These are phyloP conservation scores for Echinosophora koreensis DNA, from an alignment of 306 rosid genomes.

Conservation along the genomic window DNA sequence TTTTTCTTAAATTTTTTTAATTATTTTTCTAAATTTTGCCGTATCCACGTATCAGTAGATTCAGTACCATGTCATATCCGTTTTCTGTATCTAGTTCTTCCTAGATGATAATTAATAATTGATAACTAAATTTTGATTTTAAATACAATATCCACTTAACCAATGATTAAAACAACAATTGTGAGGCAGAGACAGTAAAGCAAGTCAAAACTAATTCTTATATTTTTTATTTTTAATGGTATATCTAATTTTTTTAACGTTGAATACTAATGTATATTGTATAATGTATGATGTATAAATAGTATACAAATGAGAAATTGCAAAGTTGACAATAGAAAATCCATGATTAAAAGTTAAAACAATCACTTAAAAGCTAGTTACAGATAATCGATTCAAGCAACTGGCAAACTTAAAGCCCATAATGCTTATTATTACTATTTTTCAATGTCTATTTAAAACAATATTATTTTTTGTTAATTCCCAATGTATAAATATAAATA, in stretches of 20 bases:
- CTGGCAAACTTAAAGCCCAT: background rate
- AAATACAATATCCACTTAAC: background rate
- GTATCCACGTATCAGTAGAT: no score
- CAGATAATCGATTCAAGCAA: conserved; percentile 1
- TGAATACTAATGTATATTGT: background rate
- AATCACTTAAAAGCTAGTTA: background rate
- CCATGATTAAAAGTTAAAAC: background rate
- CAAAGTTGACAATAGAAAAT: background rate
- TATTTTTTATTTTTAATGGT: background rate
- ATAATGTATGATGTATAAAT: background rate
- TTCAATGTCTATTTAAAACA: background rate
- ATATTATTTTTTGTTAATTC: no score
- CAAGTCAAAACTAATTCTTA: background rate
- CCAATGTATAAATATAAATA: no score
- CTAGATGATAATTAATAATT: background rate
- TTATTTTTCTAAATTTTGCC: no score
- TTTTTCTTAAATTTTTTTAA: no score
- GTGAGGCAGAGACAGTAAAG: conserved; percentile 13
- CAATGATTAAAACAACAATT: conserved; percentile 16
- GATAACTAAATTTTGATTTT: background rate
- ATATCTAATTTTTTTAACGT: background rate
- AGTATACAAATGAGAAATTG: background rate
- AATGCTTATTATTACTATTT: background rate
- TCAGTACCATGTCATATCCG: no score
- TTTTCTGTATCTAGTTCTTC: no score